Base-by-base conservation (phyloP, 2,329 filamentous ascomycete genomes). In the Tolypocladium nubicola region DNA sequence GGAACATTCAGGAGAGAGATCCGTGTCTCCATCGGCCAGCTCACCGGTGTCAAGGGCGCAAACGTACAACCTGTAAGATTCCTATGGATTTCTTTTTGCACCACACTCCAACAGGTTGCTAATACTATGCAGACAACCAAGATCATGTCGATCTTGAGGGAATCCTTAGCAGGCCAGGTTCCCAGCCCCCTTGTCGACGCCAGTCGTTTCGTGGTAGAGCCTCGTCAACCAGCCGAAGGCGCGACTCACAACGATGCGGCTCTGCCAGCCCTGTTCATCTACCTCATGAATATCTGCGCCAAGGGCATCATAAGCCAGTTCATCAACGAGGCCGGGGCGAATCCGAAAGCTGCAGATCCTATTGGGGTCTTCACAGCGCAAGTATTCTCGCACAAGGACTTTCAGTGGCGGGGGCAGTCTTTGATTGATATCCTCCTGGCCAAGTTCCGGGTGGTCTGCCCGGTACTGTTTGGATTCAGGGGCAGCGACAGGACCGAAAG, bases 341-440 rank as follows among this genome's bases (percentile, higher is more conserved):
- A 84, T 56, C 79, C 83, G 1, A 82, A 81, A 60, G 79, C 82
- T 7, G 90, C 89, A 11, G 88, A 94, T 63, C 87, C 89, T 0
- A 80, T 95, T 50, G 90, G 90, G n/a, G 82, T 93, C 30, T 78
- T 92, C 30, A 80, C 86, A 1, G 87, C 87, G 8, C 83, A 86
- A 61, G 80, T 95, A 37, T 93, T 95, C 68, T 87, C 88, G 1
- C 78, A 81, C 55, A 78, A 82, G 21, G 78, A 83, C 19, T 88
- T 89, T 66, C 76, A 81, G 56, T 88, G 85, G 79, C 80, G 85
- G 54, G 86, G 84, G 10, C 73, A 80, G 53, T 80, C 86, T 1
- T 77, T 96, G 58, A 86, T 90, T 55, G 89, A 95, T 67, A 89
- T 97, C 59, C 78, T 97, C 37, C 86, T 96, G 65, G 78, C 92